phyloP scores from a whole-genome alignment of 169 alveolate genomes.

The Cryptosporidium andersoni region DNA sequence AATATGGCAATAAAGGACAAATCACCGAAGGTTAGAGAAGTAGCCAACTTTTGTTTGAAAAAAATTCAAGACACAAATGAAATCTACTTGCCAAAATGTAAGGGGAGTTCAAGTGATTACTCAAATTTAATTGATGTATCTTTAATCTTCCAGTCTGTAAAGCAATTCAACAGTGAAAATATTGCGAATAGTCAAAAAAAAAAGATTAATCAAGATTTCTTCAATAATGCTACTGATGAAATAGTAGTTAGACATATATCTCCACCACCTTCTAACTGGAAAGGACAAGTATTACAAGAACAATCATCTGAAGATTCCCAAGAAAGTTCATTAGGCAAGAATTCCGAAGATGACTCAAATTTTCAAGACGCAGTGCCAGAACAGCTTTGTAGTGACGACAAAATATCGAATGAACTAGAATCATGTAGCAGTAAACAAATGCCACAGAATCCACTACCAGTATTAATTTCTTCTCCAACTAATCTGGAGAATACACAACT shows the following conservation, averaged over 20 bases:
- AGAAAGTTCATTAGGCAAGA: background rate
- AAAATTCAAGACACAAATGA: conserved; percentile 65
- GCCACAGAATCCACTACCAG: no score
- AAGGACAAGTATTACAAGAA: background rate
- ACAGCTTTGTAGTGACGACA: background rate
- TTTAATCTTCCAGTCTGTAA: no score
- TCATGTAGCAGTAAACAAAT: background rate
- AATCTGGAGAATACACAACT: no score
- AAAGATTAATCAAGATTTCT: conserved; percentile 31
- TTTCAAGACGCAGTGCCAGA: background rate
- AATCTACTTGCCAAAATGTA: conserved; percentile 21
- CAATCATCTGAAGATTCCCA: background rate
- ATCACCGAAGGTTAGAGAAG: conserved; percentile 70
- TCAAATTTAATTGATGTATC: background rate
- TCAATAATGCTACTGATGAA: conserved; percentile 66
- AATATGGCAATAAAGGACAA: conserved; percentile 48
- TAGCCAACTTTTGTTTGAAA: conserved; percentile 64
- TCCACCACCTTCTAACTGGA: conserved; percentile 55
- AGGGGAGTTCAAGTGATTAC: background rate
- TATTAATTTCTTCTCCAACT: no score
- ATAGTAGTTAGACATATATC: conserved; percentile 39
- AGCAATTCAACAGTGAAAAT: conserved; percentile 19
- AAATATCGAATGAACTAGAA: background rate
- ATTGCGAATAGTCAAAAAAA: background rate
- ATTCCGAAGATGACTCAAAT: background rate